These are phyloP conservation scores for Rhizopus sp. DNA, from an alignment of 371 early-diverging fungal genomes.

Conservation along the genomic window DNA sequence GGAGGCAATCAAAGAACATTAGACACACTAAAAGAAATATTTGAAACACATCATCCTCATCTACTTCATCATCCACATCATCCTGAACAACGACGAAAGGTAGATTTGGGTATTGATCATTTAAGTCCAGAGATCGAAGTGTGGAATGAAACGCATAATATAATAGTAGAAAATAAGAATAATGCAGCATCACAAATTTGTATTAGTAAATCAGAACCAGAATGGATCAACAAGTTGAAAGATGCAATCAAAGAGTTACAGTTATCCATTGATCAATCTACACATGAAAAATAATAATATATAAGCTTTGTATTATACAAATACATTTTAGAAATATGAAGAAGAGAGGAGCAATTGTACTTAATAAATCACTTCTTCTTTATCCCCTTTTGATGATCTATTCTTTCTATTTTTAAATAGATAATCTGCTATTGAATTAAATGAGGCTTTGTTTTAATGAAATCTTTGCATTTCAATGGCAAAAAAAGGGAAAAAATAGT, in stretches of 20 bases:
- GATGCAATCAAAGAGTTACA: slow-evolving; percentile 26
- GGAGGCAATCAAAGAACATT: background rate
- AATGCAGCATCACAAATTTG: slow-evolving; percentile 27
- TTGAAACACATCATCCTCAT: background rate
- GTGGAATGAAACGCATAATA: slow-evolving; percentile 40
- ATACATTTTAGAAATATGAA: too few relatives aligned
- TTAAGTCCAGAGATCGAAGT: slow-evolving; percentile 37
- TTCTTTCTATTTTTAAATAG: too few relatives aligned
- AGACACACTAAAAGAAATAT: slow-evolving; percentile 3
- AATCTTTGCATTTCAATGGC: background rate
- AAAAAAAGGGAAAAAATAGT: background rate
- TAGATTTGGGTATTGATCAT: slow-evolving; percentile 8
- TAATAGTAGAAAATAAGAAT: slow-evolving; percentile 35
- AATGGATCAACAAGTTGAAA: slow-evolving; percentile 30
- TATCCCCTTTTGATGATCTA: too few relatives aligned
- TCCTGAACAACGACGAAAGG: background rate
- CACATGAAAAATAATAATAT: background rate
- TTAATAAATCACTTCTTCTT: too few relatives aligned
- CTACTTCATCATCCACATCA: slow-evolving; percentile 1
- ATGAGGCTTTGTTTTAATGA: background rate
- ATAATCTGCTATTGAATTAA: too few relatives aligned
- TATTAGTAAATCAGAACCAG: slow-evolving; percentile 30
- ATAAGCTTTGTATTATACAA: background rate
- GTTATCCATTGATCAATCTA: slow-evolving; percentile 1
- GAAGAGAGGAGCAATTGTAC: too few relatives aligned